Evolutionary conservation across 805 yeast genomes (phyloP).

Genomic region (Candida berthetii): DNA sequence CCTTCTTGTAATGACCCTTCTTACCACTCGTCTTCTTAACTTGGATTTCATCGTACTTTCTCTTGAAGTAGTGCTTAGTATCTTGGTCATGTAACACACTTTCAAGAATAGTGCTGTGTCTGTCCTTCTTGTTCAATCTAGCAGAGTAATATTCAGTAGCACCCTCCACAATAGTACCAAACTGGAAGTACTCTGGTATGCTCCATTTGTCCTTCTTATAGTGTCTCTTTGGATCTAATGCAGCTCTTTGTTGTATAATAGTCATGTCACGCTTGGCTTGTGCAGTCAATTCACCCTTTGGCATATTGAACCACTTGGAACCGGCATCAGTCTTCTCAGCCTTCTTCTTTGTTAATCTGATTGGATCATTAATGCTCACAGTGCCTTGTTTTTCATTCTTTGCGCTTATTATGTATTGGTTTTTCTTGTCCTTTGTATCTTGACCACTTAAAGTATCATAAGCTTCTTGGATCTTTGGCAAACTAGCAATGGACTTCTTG

Average conservation of each 20-base stretch:
- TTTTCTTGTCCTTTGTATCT: slow-evolving; percentile 12
- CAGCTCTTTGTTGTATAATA: slow-evolving; percentile 79
- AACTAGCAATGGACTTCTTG: slow-evolving; percentile 26
- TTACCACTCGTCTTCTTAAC: slow-evolving; percentile 55
- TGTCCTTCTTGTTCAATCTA: slow-evolving; percentile 60
- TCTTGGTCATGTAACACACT: slow-evolving; percentile 73
- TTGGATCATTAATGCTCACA: slow-evolving; percentile 43
- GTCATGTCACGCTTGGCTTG: slow-evolving; percentile 69
- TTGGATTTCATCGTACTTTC: slow-evolving; percentile 80
- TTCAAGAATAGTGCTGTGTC: slow-evolving; percentile 75
- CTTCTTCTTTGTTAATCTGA: slow-evolving; percentile 15
- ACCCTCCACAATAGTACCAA: slow-evolving; percentile 85
- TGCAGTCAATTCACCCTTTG: slow-evolving; percentile 68
- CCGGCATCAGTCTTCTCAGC: slow-evolving; percentile 33
- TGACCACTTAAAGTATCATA: slow-evolving; percentile 5
- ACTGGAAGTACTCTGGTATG: slow-evolving; percentile 73
- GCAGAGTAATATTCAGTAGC: slow-evolving; percentile 70
- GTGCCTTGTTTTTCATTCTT: slow-evolving; percentile 8
- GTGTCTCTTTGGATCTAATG: slow-evolving; percentile 91
- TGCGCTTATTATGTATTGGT: slow-evolving; percentile 14
- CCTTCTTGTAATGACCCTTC: slow-evolving; percentile 57
- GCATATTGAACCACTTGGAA: slow-evolving; percentile 73
- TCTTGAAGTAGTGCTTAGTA: slow-evolving; percentile 71
- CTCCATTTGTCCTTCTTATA: slow-evolving; percentile 83
- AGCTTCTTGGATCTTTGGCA: slow-evolving; percentile 31